phyloP scores from a whole-genome alignment of 768 basidiomycete genomes.

The Calvatia gigantea region DNA sequence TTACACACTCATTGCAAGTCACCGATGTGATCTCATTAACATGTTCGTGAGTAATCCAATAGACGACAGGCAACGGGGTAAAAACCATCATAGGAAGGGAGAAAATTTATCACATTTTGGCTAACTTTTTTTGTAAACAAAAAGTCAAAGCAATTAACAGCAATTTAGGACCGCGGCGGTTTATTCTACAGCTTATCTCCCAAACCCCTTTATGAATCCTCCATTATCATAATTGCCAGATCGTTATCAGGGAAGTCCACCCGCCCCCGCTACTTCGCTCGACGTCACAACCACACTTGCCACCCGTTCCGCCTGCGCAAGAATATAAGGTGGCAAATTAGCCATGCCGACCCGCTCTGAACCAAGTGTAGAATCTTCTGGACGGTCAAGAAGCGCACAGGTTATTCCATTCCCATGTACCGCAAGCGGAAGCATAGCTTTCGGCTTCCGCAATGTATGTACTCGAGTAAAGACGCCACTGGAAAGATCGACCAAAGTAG shows the following conservation, averaged over 20 bases:
- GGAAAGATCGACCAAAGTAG: conserved; percentile 11
- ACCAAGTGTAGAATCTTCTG: not conserved
- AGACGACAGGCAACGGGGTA: not conserved
- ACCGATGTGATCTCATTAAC: not conserved
- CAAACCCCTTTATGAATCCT: too few species aligned
- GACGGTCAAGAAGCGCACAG: conserved; percentile 17
- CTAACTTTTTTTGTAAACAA: too few species aligned
- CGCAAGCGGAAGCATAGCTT: conserved; percentile 13
- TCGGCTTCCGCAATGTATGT: not conserved
- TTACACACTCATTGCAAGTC: not conserved
- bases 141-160: too few species aligned
- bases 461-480: not conserved
- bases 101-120: too few species aligned
- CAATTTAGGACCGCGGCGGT: too few species aligned
- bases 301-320: conserved; percentile 10
- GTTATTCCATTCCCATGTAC: conserved; percentile 19
- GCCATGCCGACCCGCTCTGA: conserved; percentile 18
- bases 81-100: not conserved
- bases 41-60: too few species aligned
- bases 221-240: too few species aligned
- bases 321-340: conserved; percentile 17
- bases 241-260: too few species aligned
- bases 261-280: not conserved
- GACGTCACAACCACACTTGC: not conserved
- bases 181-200: too few species aligned